These are phyloP conservation scores for Coniella lustricola DNA, from an alignment of 2,329 filamentous ascomycete genomes.

Conservation along the genomic window DNA sequence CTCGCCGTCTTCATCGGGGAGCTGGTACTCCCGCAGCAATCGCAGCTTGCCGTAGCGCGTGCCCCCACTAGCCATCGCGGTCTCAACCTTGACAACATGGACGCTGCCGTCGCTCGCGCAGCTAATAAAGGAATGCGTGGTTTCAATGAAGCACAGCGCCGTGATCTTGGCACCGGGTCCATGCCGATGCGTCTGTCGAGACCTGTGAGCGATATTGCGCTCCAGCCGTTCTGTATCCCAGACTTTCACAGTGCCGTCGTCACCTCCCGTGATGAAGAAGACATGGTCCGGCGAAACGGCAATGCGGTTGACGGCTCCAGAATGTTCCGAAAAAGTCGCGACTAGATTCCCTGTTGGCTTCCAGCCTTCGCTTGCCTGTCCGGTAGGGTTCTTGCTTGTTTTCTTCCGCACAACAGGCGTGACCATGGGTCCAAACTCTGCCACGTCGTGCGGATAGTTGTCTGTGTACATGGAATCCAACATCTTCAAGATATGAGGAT, in stretches of 20 bases:
- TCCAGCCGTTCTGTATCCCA: conserved; percentile 91
- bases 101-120: conserved; percentile 86
- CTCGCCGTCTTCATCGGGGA: conserved; percentile 55
- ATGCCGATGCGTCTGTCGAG: conserved; percentile 79
- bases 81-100: conserved; percentile 77
- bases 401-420: conserved; percentile 57
- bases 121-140: conserved; percentile 88
- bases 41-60: conserved; percentile 73
- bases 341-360: conserved; percentile 77
- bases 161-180: conserved; percentile 64
- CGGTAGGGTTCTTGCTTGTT: conserved; percentile 41
- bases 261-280: conserved; percentile 90
- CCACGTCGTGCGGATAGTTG: conserved; percentile 58
- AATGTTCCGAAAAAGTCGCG: conserved; percentile 84
- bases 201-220: conserved; percentile 81
- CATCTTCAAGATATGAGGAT: conserved; percentile 61
- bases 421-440: conserved; percentile 74
- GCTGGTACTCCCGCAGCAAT: conserved; percentile 71
- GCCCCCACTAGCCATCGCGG: conserved; percentile 37
- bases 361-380: conserved; percentile 55
- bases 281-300: conserved; percentile 80
- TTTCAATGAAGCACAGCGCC: conserved; percentile 83
- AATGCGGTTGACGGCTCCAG: conserved; percentile 72
- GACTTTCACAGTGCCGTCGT: conserved; percentile 83
- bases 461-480: conserved; percentile 79